Conservation (phyloP, 1,284 basidiomycete species). For the Mycena citricolor region DNA sequence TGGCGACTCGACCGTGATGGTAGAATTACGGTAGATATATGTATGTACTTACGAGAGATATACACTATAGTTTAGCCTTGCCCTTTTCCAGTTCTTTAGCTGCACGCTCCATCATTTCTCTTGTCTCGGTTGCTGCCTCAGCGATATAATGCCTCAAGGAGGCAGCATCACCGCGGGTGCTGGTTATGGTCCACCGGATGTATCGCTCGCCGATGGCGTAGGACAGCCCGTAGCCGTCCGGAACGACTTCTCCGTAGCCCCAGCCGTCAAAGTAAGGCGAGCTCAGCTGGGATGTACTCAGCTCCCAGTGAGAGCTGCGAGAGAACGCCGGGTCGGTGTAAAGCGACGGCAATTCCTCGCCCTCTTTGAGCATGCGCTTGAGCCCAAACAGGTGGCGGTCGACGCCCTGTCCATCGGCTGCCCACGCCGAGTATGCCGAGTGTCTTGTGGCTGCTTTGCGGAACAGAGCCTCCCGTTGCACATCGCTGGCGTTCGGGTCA, state of each 20-base stretch:
- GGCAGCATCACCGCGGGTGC: constrained; percentile 64
- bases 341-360: constrained; percentile 75
- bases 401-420: constrained; percentile 92
- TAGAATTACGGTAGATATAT: no score
- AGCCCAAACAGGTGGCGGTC: constrained; percentile 95
- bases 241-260: constrained; percentile 96
- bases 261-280: constrained; percentile 87
- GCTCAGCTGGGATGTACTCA: constrained; percentile 89
- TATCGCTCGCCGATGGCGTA: constrained; percentile 90
- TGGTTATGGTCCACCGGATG: constrained; percentile 93
- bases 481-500: constrained; percentile 55
- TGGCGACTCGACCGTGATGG: no score
- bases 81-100: constrained; percentile 32
- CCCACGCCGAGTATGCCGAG: constrained; percentile 85
- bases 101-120: constrained; percentile 73
- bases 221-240: constrained; percentile 91
- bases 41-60: no score
- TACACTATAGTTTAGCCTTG: constrained; percentile 14
- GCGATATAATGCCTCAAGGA: constrained; percentile 71
- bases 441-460: constrained; percentile 80
- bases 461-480: constrained; percentile 70
- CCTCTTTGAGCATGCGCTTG: constrained; percentile 78
- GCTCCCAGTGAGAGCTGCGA: constrained; percentile 84
- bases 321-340: constrained; percentile 79
- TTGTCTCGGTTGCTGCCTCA: constrained; percentile 78